phyloP scores from a whole-genome alignment of 2,329 filamentous ascomycete species.

The Talaromyces islandicus region DNA sequence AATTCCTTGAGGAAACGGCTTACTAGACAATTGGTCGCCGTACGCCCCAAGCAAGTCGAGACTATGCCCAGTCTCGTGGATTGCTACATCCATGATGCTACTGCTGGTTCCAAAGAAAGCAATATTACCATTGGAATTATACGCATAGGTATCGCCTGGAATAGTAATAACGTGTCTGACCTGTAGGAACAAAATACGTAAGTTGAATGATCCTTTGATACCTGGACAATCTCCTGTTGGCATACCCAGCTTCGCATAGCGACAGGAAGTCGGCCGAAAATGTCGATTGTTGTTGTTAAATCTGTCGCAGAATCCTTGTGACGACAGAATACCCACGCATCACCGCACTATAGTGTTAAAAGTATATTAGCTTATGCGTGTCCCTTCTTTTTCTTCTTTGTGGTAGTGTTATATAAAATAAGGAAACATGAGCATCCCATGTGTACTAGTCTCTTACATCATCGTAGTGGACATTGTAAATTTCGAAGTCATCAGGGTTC shows the following conservation, averaged over 20 bases:
- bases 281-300: conserved; percentile 6
- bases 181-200: not conserved
- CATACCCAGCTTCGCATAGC: conserved; percentile 9
- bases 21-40: conserved; percentile 4
- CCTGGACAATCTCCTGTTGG: not conserved
- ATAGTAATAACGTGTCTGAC: conserved; percentile 7
- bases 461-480: conserved; percentile 7
- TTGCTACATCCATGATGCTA: conserved; percentile 6
- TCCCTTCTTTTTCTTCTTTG: not conserved
- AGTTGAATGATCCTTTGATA: not conserved
- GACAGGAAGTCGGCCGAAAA: conserved; percentile 8
- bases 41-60: conserved; percentile 9
- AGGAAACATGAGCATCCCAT: not conserved
- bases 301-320: conserved; percentile 2
- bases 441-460: not conserved
- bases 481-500: conserved; percentile 8
- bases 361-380: not conserved
- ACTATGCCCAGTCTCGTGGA: conserved; percentile 8
- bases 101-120: conserved; percentile 5
- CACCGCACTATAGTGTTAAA: not conserved
- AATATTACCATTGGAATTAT: conserved; percentile 7
- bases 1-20: not conserved
- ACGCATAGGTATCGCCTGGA: conserved; percentile 1
- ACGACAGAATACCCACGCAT: conserved; percentile 10
- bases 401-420: not conserved